Percentiles rank a stretch among this genome's conserved stretches.
phyloP scores from a whole-genome alignment of 345 rosid species.

The Lumnitzera littorea region DNA sequence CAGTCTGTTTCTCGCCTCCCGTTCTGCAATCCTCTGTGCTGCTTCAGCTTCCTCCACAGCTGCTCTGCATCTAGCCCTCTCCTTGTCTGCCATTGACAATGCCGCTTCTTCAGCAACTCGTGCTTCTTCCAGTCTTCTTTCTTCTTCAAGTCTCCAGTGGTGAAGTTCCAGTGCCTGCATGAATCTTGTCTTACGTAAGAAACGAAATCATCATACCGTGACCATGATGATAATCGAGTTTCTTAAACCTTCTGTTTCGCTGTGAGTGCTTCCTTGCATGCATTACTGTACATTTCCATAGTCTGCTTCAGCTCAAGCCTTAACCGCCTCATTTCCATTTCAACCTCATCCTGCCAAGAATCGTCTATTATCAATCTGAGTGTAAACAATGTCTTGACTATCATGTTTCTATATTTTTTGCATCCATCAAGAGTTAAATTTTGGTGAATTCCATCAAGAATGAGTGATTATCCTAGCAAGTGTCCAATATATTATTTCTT shows the following conservation, averaged over 20 bases:
- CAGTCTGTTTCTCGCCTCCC: constrained; percentile 50
- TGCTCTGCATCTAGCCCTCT: constrained; percentile 52
- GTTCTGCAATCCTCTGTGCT: constrained; percentile 48
- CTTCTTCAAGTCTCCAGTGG: constrained; percentile 62
- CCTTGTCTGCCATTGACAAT: constrained; percentile 40
- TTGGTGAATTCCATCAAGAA: neutral
- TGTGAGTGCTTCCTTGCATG: constrained; percentile 78
- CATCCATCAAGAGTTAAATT: neutral
- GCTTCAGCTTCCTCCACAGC: constrained; percentile 66
- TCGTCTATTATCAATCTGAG: neutral
- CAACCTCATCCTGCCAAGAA: constrained; percentile 56
- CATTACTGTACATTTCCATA: constrained; percentile 69
- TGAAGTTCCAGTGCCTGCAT: constrained; percentile 66
- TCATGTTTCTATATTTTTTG: no score
- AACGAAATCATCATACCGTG: neutral
- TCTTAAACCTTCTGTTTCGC: constrained; percentile 64
- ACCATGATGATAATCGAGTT: neutral
- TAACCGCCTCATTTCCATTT: constrained; percentile 78
- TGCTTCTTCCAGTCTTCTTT: constrained; percentile 47
- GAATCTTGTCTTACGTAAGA: neutral
- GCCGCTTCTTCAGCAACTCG: constrained; percentile 58
- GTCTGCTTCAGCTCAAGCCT: constrained; percentile 82
- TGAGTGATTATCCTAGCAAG: neutral
- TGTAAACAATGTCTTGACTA: neutral
- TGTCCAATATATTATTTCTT: neutral